Evolutionary conservation across 2,329 filamentous ascomycete genomes (phyloP).

Genomic region (Hymenoscyphus repandus): DNA sequence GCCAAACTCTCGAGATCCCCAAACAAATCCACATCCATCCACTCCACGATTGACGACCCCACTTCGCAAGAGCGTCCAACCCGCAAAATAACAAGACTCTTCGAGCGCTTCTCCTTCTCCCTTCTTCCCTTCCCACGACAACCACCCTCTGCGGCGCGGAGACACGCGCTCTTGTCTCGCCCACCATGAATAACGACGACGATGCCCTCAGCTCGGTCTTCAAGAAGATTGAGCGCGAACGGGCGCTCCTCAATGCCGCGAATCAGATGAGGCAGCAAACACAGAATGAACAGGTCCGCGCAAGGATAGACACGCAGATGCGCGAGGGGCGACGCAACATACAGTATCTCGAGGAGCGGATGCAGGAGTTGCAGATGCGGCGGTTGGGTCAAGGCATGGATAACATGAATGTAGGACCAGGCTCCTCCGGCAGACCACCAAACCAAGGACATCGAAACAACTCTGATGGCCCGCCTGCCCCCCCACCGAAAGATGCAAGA

Average conservation of each 20-base stretch:
- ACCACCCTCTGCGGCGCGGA: slow-evolving; percentile 14
- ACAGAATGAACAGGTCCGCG: slow-evolving; percentile 85
- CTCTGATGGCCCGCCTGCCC: slow-evolving; percentile 48
- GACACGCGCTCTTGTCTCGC: slow-evolving; percentile 20
- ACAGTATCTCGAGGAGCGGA: slow-evolving; percentile 89
- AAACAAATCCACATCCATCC: slow-evolving; percentile 4
- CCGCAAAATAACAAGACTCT: slow-evolving; percentile 1
- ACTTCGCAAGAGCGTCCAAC: slow-evolving; percentile 14
- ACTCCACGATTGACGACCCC: slow-evolving; percentile 10
- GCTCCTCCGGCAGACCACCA: slow-evolving; percentile 35
- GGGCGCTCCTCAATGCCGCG: slow-evolving; percentile 88
- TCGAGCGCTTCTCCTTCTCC: slow-evolving; percentile 1
- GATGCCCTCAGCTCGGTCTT: slow-evolving; percentile 72
- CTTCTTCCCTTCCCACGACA: slow-evolving; percentile 5
- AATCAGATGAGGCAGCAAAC: slow-evolving; percentile 95
- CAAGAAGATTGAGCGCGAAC: slow-evolving; percentile 97
- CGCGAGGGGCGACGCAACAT: slow-evolving; percentile 90
- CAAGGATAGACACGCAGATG: slow-evolving; percentile 88
- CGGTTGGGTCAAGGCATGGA: slow-evolving; percentile 64
- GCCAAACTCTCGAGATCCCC: slow-evolving; percentile 11
- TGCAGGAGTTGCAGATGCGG: slow-evolving; percentile 82
- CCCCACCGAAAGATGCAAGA: slow-evolving; percentile 68
- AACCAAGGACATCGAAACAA: slow-evolving; percentile 43
- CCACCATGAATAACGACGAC: slow-evolving; percentile 54
- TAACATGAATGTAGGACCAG: slow-evolving; percentile 55